Percentiles rank a stretch among this genome's conserved stretches.
These are phyloP conservation scores for Colletotrichum tanaceti DNA, from an alignment of 2,329 filamentous ascomycete species.

Conservation along the genomic window DNA sequence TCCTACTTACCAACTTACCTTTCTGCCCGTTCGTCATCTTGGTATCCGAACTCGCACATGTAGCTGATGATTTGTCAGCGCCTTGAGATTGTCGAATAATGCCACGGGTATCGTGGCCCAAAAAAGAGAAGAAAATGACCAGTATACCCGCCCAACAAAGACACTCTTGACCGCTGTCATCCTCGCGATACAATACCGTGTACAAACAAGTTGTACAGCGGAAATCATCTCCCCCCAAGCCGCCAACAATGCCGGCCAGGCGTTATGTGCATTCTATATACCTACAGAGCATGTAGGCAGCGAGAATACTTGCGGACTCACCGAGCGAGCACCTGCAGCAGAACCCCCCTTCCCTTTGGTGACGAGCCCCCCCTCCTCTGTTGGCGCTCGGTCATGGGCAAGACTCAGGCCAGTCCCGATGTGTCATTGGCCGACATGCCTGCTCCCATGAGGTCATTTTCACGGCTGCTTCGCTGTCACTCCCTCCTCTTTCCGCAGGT, in stretches of 20 bases:
- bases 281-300: background rate
- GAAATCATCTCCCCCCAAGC: background rate
- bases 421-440: conserved; percentile 11
- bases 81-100: background rate
- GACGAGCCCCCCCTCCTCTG: background rate
- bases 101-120: background rate
- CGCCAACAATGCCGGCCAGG: background rate
- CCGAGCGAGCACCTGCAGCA: conserved; percentile 19
- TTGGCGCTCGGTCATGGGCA: conserved; percentile 19
- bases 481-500: background rate
- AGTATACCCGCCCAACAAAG: no score
- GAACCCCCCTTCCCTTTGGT: no score
- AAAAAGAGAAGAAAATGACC: background rate
- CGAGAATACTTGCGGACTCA: background rate
- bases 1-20: background rate
- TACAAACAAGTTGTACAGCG: background rate
- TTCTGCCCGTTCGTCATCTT: conserved; percentile 11
- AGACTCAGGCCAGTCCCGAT: conserved; percentile 12
- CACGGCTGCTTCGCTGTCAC: conserved; percentile 16
- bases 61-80: no score
- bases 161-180: background rate
- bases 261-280: background rate
- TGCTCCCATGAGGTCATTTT: conserved; percentile 31
- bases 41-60: background rate
- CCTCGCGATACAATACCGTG: background rate